Base-by-base conservation (phyloP, 2,329 filamentous ascomycete species). In the Aspergillus quadricinctus region DNA sequence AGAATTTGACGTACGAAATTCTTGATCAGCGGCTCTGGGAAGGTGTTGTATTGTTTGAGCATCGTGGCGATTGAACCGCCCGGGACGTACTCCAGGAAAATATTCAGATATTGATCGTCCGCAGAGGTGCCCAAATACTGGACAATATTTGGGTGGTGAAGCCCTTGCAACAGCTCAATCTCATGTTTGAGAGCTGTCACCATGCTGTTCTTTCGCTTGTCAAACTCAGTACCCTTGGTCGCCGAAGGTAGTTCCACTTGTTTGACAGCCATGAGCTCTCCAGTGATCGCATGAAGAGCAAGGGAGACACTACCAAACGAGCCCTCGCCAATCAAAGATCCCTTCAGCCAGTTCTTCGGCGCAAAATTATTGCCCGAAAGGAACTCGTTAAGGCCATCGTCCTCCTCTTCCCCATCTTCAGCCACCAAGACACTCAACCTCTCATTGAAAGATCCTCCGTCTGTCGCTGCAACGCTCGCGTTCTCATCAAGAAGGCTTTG, bases 311-410 rank as follows among this genome's bases (percentile, higher is more conserved):
- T 92, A 67, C 94, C 94, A 69, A 99, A 99, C 4, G 92, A 97
- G 61, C 94, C 94, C 75, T 97, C 92, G 31, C 94, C 94, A 64
- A 99, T 99, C 61, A 97, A 81, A 31, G 93, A 92, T 69, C 94
- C 94, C 79, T 97, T 97, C 92, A 99, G 97, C 90, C 95, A 99
- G 74, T 96, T 96, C 78, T 93, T 89, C 61, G 96, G 92, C 62
- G 95, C 92, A 86, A 94, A 97, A 8, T 91, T 95, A 70, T 97
- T 91, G 61, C 91, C 90, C 35, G 91, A 87, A 43, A 97, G 81
- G 80, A 97, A 97, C 69, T 92, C 92, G 65, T 88, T 86, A 23
- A 97, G 81, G 66, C 94, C 92, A 68, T 92, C 90, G 66, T 97
- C 93, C 6, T 86, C 86, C 66, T 96, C 94, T 70, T 97, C 93